phyloP scores from a whole-genome alignment of 768 basidiomycete species.

The Mrakia gelida region DNA sequence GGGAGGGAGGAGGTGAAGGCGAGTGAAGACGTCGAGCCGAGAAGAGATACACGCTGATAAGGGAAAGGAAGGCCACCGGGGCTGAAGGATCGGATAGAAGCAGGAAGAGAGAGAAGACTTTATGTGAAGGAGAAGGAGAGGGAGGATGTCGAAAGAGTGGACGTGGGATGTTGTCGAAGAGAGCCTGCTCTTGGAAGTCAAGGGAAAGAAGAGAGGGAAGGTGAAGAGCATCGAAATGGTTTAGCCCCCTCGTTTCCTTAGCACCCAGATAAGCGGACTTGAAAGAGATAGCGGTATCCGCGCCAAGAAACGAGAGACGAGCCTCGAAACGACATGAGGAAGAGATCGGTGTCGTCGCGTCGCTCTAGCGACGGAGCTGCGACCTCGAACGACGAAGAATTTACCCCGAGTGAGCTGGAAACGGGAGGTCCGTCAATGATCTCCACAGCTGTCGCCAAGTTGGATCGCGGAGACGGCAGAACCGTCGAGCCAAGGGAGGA shows the following conservation, averaged over 20 bases:
- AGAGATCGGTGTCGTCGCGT: background rate
- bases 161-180: background rate
- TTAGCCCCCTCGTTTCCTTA: background rate
- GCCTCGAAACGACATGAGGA: background rate
- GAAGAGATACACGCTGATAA: background rate
- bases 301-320: background rate
- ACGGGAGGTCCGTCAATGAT: too few species aligned
- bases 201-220: background rate
- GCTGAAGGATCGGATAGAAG: background rate
- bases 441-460: background rate
- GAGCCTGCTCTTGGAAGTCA: background rate
- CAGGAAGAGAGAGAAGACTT: background rate
- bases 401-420: too few species aligned
- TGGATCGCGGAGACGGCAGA: background rate
- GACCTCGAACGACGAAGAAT: too few species aligned
- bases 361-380: background rate
- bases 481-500: background rate
- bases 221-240: background rate
- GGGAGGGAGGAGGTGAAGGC: background rate
- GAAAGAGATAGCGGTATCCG: background rate
- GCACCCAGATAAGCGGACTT: background rate
- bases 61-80: background rate
- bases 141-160: background rate
- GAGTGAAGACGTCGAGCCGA: background rate
- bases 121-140: background rate